Evolutionary conservation across 1,284 basidiomycete species (phyloP).

Genomic region (Clitocybe nebularis): DNA sequence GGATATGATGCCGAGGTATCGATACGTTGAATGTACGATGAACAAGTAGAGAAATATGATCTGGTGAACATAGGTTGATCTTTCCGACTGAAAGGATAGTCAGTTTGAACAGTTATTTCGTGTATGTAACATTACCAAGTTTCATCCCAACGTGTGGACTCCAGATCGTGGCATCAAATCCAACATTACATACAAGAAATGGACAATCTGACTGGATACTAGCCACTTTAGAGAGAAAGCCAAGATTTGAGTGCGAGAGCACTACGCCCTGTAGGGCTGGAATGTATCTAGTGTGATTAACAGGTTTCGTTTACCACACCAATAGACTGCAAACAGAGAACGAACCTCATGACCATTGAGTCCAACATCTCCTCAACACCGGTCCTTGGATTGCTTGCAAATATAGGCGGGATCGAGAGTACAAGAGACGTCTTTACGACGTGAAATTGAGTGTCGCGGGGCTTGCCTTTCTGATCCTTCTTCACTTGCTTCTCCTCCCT

Average conservation of each 20-base stretch:
- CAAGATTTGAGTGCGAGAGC: constrained; percentile 78
- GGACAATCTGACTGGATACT: constrained; percentile 83
- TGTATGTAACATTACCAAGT: constrained; percentile 56
- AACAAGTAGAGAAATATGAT: constrained; percentile 90
- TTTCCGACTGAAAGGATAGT: constrained; percentile 61
- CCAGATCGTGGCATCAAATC: constrained; percentile 88
- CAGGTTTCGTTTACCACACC: constrained; percentile 1
- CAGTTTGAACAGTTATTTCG: constrained; percentile 10
- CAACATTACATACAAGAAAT: constrained; percentile 73
- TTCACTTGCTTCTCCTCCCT: constrained; percentile 23
- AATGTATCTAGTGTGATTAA: constrained; percentile 64
- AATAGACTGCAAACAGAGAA: constrained; percentile 9
- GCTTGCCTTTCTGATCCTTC: constrained; percentile 34
- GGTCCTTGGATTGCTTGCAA: constrained; percentile 61
- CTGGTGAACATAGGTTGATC: constrained; percentile 88
- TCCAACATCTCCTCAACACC: constrained; percentile 89
- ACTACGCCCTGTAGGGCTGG: constrained; percentile 86
- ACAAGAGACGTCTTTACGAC: constrained; percentile 63
- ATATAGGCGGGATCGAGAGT: constrained; percentile 82
- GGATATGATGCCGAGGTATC: constrained; percentile 92
- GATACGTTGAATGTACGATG: constrained; percentile 97
- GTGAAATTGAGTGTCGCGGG: constrained; percentile 56
- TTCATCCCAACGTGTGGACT: constrained; percentile 83
- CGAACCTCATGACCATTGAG: constrained; percentile 90
- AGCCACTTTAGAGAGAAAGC: constrained; percentile 67